Base-by-base conservation (phyloP, 164 flowering plant genomes). In the Macadamia tetraphylla region DNA sequence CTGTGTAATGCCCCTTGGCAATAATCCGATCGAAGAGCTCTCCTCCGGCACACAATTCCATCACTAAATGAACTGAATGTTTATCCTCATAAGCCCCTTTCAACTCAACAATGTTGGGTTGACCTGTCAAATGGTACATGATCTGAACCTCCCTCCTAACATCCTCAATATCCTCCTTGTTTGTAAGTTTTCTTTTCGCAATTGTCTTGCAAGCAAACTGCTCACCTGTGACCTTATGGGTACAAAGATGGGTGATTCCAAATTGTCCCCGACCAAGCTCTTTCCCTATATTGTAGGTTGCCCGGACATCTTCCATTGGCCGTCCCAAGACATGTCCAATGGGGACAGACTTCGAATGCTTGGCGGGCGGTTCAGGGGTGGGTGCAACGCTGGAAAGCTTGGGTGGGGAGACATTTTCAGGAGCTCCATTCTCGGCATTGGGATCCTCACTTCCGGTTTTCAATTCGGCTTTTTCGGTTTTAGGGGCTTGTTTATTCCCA, bases 241-340 rank as follows among this genome's bases (percentile, higher is more conserved):
- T 88, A 68, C 92, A 86, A 35, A 86, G 65, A 70, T 88, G 83
- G 30, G 97, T 91, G 1, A 88, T 79, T 6, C 97, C 97, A 29
- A 91, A 91, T 64, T 90, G 94, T 0, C 96, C 96, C 14, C 97
- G 69, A 0, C 97, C 94, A 1, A 91, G 85, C 80, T 91, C 97
- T 63, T 86, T 87, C 12, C 97, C 94, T 0, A 90, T 80, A 1
- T 83, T 62, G 80, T 87, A 90, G 2, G 31, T 59, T 0, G 78
- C 9, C 17, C 72, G 64, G 10, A 90, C 81, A 23, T 90, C 94
- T 64, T 90, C 97, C 97, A 88, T 90, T 0, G 94, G 92, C 32
- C 90, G 84, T 31, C 90, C 89, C 29, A 90, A 70, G 40, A 90
- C 94, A 1, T 82, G 82, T 3, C 91, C 94, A 0, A 83, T 74